phyloP scores from a whole-genome alignment of 352 stramenopile genomes.

The Globisporangium middletonii region DNA sequence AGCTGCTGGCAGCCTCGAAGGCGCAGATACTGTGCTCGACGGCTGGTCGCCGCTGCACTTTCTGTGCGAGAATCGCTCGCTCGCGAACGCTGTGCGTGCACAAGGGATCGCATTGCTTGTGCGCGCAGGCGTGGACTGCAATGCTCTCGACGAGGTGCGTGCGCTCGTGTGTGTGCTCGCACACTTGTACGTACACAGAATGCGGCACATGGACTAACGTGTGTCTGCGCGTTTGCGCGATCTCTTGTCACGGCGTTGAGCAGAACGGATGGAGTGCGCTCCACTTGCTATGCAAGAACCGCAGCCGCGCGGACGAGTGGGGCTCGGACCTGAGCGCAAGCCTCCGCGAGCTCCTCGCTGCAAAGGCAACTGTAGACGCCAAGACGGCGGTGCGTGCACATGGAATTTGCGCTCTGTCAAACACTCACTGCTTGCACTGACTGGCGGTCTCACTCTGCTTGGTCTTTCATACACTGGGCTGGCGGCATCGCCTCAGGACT shows the following conservation, averaged over 20 bases:
- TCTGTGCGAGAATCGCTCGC: conserved; percentile 52
- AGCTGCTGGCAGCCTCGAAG: neutral
- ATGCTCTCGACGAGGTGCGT: conserved; percentile 62
- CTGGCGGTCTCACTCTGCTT: neutral
- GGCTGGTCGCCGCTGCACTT: conserved; percentile 80
- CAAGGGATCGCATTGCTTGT: conserved; percentile 37
- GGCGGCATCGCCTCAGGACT: conserved; percentile 20
- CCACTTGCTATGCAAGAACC: conserved; percentile 68
- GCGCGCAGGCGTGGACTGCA: conserved; percentile 28
- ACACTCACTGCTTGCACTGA: neutral
- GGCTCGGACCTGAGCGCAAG: conserved; percentile 27
- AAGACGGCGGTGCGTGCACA: conserved; percentile 23
- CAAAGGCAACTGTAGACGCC: conserved; percentile 32
- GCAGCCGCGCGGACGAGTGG: conserved; percentile 18
- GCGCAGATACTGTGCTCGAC: conserved; percentile 29
- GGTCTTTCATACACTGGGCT: neutral
- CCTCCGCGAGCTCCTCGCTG: conserved; percentile 30
- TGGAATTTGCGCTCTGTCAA: neutral
- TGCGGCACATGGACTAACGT: neutral
- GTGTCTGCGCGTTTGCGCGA: neutral
- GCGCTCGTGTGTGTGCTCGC: neutral
- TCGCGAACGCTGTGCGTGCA: conserved; percentile 30
- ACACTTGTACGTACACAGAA: no score
- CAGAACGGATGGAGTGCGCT: conserved; percentile 65
- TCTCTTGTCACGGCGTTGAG: no score